Conservation (phyloP, 345 rosid species). For the Kandelia obovata region DNA sequence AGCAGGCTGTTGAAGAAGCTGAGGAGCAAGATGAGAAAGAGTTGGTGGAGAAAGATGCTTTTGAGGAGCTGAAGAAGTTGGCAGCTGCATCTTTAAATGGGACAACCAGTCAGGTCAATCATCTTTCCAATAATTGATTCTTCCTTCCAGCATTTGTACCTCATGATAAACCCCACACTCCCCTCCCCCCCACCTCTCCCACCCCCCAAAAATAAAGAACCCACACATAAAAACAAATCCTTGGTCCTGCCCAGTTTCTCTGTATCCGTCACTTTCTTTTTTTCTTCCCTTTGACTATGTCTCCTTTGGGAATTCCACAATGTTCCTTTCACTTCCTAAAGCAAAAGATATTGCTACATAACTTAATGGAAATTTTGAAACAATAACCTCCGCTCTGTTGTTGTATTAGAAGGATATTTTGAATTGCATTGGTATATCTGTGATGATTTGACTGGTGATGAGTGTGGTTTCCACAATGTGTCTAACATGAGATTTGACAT, state of each 20-base stretch:
- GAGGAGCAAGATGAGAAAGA: slow-evolving; percentile 58
- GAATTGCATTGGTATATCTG: neutral
- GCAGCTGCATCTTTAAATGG: slow-evolving; percentile 55
- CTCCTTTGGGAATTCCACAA: no score
- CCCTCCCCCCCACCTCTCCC: neutral
- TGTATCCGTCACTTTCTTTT: no score
- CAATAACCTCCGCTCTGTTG: neutral
- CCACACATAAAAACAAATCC: no score
- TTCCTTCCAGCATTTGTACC: neutral
- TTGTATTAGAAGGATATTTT: neutral
- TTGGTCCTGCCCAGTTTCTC: no score
- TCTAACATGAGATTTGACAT: slow-evolving; percentile 8
- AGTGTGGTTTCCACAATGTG: neutral
- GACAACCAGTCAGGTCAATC: slow-evolving; percentile 40
- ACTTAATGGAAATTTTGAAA: neutral
- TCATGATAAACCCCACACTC: neutral
- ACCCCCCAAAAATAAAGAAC: no score
- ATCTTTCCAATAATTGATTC: neutral
- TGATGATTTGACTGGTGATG: neutral
- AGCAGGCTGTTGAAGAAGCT: slow-evolving; percentile 42
- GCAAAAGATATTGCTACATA: no score
- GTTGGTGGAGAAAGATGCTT: slow-evolving; percentile 62
- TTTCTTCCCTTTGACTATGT: no score
- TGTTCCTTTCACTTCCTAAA: no score
- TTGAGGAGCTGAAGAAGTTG: slow-evolving; percentile 86